Evolutionary conservation across 2,329 filamentous ascomycete species (phyloP).

Genomic region (Ophiostoma triangulosporum): DNA sequence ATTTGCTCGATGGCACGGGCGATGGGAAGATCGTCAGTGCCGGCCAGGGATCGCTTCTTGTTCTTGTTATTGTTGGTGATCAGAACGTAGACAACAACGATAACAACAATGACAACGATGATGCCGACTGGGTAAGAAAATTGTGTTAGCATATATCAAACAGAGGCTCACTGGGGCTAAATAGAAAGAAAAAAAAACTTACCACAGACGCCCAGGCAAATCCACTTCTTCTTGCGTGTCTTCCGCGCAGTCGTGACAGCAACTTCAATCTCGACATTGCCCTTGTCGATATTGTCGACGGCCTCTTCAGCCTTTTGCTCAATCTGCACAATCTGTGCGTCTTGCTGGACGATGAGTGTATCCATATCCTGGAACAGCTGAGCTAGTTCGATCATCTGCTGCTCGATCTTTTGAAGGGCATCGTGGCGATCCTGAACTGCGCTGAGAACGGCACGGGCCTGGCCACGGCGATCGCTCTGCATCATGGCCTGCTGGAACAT

Average conservation of each 20-base stretch:
- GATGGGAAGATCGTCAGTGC: constrained; percentile 12
- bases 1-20: constrained; percentile 15
- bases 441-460: constrained; percentile 64
- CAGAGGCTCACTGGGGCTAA: background rate
- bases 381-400: constrained; percentile 74
- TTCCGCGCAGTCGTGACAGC: constrained; percentile 70
- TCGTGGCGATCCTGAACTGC: constrained; percentile 74
- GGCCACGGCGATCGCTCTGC: constrained; percentile 65
- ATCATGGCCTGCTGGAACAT: constrained; percentile 82
- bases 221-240: constrained; percentile 92
- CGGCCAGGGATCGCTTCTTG: constrained; percentile 18
- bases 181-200: constrained; percentile 19
- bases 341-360: constrained; percentile 73
- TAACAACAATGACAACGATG: constrained; percentile 36
- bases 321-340: constrained; percentile 64
- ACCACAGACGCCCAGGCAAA: constrained; percentile 66
- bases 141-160: background rate
- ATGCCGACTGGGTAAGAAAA: constrained; percentile 30
- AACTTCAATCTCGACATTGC: constrained; percentile 68
- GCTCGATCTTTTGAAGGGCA: constrained; percentile 83
- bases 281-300: constrained; percentile 70
- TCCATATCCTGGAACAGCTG: constrained; percentile 87
- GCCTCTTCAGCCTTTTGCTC: constrained; percentile 81
- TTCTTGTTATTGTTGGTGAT: constrained; percentile 23
- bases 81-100: constrained; percentile 36